Evolutionary conservation across 2,329 filamentous ascomycete genomes (phyloP).

Genomic region (Talaromyces pinophilus): DNA sequence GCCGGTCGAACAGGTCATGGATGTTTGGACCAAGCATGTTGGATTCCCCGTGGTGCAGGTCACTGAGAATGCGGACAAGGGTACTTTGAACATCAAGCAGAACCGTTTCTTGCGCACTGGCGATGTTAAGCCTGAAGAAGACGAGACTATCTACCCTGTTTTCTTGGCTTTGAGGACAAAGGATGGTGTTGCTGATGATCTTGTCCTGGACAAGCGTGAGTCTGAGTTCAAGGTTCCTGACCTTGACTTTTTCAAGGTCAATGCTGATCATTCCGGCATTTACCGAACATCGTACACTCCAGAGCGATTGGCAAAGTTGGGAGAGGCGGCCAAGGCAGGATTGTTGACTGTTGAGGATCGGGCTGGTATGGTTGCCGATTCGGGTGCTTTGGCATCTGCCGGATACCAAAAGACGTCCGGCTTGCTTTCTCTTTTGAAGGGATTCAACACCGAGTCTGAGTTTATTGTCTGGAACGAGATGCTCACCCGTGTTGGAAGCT

Average conservation of each 20-base stretch:
- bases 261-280: constrained; percentile 89
- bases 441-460: constrained; percentile 77
- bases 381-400: constrained; percentile 82
- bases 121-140: constrained; percentile 91
- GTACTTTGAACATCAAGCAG: constrained; percentile 83
- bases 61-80: constrained; percentile 69
- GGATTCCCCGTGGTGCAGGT: constrained; percentile 90
- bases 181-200: constrained; percentile 74
- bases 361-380: constrained; percentile 92
- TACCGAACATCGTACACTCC: constrained; percentile 88
- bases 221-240: constrained; percentile 73
- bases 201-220: constrained; percentile 73
- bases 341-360: constrained; percentile 85
- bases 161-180: constrained; percentile 84
- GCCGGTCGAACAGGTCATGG: constrained; percentile 85
- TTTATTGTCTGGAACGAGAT: constrained; percentile 97
- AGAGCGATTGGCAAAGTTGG: constrained; percentile 81
- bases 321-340: constrained; percentile 77
- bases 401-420: constrained; percentile 94
- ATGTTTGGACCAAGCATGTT: constrained; percentile 95
- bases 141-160: constrained; percentile 82
- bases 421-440: constrained; percentile 78
- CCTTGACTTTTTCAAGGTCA: constrained; percentile 92
- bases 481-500: constrained; percentile 71
- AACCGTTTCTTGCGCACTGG: constrained; percentile 92